Base-by-base conservation (phyloP, 116 monocot species). In the Zostera marina region DNA sequence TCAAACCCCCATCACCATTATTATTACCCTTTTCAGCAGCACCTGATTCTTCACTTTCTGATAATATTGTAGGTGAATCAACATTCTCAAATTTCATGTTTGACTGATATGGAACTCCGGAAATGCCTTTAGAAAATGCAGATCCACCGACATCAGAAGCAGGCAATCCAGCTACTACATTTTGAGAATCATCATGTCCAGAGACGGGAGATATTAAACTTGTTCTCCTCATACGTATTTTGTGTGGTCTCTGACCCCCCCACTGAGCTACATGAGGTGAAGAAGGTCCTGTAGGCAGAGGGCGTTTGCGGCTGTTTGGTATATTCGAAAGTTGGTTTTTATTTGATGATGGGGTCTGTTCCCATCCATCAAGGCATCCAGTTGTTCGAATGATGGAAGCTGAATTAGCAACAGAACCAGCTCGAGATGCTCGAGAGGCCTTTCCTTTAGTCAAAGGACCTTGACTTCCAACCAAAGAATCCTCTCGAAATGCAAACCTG, bases 1-100 rank as follows among this genome's bases (percentile, higher is more conserved):
- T 72, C 44, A 69, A 40, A 12, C 22, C 25, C 22, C 69, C 80
- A 62, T 82, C 84, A 24, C 72, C 66, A 62, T 70, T 77, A 62
- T 82, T 59, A 65, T 12, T 42, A 25, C 49, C 72, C 68, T 52
- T 78, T 44, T 81, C 89, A 56, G 43, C 26, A 53, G 43, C 64
- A 66, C 63, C 72, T 45, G 84, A 83, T 59, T 77, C 89, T 66
- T 88, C 88, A 54, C 82, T 88, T 67, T 96, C 85, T 59, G 80
- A 85, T 44, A 72, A 53, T 8, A 69, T 63, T 63, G 63, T 63
- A 59, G 79, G 81, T 42, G 88, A 84, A 49, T 62, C 66, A 61
- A 64, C 57, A 66, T 55, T 76, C 22, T 80, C 83, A 54, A 40
- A 44, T 47, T 75, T 86, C 40, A 75, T 17, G 59, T 77, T 81